Base-by-base conservation (phyloP, 495 filamentous ascomycete species). In the Aspergillus incahuasiensis region DNA sequence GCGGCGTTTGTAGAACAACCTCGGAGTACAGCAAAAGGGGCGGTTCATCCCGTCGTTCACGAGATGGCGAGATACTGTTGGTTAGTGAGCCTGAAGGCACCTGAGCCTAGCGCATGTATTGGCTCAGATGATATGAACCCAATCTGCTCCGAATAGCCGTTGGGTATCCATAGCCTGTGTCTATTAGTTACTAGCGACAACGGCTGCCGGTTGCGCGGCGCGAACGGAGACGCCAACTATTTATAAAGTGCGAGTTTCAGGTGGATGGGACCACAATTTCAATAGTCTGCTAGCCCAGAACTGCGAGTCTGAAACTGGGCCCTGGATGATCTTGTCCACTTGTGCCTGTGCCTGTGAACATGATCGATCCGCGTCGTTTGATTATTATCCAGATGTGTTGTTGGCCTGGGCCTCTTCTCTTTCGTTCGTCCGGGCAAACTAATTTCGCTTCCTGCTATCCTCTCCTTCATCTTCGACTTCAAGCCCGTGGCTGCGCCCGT, bases 281-380 rank as follows among this genome's bases (percentile, higher is more conserved):
- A 6, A 41, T 11, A 15, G 7, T 19, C 19, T 35, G 35, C 53
- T 48, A 55, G 47, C 18, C 35, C 45, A 11, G 21, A 34, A 38
- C 41, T 43, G 53, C 49, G 46, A 49, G 38, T 30, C 47, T 55
- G 59, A 62, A 62, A 62, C 59, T 51, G 47, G 55, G 50, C 55
- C 55, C 51, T 58, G 57, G 34, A 28, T 28, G 25, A 28, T 28
- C 25, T 35, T 15, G 6, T 35, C 5, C 32, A 12, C 12, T 11
- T 35, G 25, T 4, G 25, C 25, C 48, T 16, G 18, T 21, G 42
- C 15, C 32, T 25, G 24, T 42, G 38, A 45, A 25, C 19, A 22
- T 12, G 6, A 19, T 19, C 22, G 45, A 18, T 32, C 45, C 45
- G 20, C 43, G 13, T 48, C 12, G 25, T 48, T 48, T 48, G 12